Percentiles rank a stretch among this genome's conserved stretches.
Evolutionary conservation across 768 basidiomycete species (phyloP).

Genomic region (Tubosaeta sp.): DNA sequence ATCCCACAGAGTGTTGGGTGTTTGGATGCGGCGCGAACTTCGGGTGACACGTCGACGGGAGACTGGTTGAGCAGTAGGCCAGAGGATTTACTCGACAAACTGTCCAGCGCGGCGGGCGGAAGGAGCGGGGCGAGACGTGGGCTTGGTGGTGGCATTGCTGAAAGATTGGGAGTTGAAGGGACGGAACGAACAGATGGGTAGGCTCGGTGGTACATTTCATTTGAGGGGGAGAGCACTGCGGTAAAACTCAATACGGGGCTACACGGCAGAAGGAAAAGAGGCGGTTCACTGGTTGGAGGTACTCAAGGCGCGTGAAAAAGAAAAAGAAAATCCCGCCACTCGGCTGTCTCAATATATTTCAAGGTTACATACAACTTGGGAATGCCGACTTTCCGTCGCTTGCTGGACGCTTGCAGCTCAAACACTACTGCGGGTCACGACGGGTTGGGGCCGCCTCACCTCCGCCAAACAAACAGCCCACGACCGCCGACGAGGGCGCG

Average conservation of each 20-base stretch:
- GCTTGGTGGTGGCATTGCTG: conserved; percentile 17
- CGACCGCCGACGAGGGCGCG: too few species aligned
- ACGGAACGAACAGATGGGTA: conserved; percentile 53
- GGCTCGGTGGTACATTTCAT: conserved; percentile 62
- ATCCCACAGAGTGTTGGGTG: conserved; percentile 61
- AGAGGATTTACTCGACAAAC: conserved; percentile 38
- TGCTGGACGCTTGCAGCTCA: too few species aligned
- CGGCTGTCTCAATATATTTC: too few species aligned
- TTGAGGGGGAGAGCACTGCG: conserved; percentile 28
- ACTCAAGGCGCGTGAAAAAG: too few species aligned
- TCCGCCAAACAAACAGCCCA: too few species aligned
- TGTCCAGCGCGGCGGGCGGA: conserved; percentile 43
- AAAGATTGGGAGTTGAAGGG: conserved; percentile 36
- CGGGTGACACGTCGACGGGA: conserved; percentile 31
- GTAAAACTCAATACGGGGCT: not conserved
- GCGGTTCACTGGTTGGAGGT: not conserved
- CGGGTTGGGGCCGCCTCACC: too few species aligned
- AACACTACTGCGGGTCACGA: too few species aligned
- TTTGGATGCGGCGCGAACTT: conserved; percentile 19
- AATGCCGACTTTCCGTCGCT: too few species aligned
- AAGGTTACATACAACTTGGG: too few species aligned
- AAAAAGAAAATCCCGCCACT: too few species aligned
- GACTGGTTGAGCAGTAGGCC: conserved; percentile 33
- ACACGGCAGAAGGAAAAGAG: not conserved
- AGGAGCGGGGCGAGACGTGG: conserved; percentile 50